These are phyloP conservation scores for Torulaspora microellipsoides DNA, from an alignment of 805 yeast genomes.

Conservation along the genomic window DNA sequence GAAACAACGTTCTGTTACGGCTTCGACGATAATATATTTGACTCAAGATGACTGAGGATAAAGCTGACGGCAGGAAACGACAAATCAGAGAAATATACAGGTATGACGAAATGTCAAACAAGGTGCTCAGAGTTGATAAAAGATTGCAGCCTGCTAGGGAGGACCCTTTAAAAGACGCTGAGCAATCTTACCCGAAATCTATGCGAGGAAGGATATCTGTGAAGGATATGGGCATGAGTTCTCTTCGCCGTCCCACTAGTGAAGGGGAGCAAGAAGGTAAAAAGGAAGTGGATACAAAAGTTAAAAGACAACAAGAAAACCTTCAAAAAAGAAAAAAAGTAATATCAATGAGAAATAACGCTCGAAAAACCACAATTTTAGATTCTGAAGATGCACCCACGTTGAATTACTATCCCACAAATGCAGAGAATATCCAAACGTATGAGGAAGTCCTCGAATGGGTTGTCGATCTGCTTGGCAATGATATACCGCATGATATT, in stretches of 20 bases:
- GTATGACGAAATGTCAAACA: slow-evolving; percentile 72
- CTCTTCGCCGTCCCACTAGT: slow-evolving; percentile 16
- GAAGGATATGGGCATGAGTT: slow-evolving; percentile 61
- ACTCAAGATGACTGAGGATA: slow-evolving; percentile 13
- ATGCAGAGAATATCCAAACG: slow-evolving; percentile 44
- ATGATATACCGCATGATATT: slow-evolving; percentile 72
- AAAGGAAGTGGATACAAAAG: slow-evolving; percentile 5
- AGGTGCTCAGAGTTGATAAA: slow-evolving; percentile 59
- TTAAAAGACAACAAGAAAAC: slow-evolving; percentile 4
- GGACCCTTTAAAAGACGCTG: slow-evolving; percentile 42
- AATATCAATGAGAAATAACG: neutral
- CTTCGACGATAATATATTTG: too few species aligned
- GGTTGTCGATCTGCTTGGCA: slow-evolving; percentile 52
- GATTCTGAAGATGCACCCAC: slow-evolving; percentile 42
- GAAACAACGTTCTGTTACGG: too few species aligned
- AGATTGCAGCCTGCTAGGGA: slow-evolving; percentile 43
- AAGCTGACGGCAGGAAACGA: slow-evolving; percentile 13
- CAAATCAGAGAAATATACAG: slow-evolving; percentile 41
- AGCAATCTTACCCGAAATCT: slow-evolving; percentile 63
- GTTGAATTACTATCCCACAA: slow-evolving; percentile 59
- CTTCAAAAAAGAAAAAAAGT: neutral
- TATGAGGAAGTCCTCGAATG: slow-evolving; percentile 58
- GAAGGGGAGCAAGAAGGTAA: slow-evolving; percentile 15
- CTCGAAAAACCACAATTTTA: slow-evolving; percentile 27
- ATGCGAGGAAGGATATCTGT: slow-evolving; percentile 63